Base-by-base conservation (phyloP, 2,329 filamentous ascomycete species). In the Pseudopyrenochaeta lycopersici region DNA sequence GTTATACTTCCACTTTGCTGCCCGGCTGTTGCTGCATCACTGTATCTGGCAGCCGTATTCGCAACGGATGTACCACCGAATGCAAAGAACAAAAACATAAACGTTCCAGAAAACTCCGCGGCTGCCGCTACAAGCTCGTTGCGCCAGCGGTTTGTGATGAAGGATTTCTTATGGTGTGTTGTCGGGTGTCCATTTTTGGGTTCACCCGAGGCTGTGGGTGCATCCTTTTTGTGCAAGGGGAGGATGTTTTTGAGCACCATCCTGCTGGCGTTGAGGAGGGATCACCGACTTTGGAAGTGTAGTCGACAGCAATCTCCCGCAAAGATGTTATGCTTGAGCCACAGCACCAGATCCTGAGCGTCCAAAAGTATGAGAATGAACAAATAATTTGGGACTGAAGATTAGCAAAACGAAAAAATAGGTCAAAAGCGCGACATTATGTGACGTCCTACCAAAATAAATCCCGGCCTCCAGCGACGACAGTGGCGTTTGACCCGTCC, bases 21-120 rank as follows among this genome's bases (percentile, higher is more conserved):
- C 5, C 68, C 62, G 23, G 67, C 63, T 1, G 63, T 66, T 1
- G 60, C 47, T 2, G 54, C 36, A 49, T 72, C 54, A 29, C 54
- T 62, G 36, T 46, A 58, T 4, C 53, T 27, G 2, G 71, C 70
- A 0, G 70, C 65, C 4, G 68, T 71, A 39, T 76, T 76, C 18
- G 75, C 74, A 5, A 76, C 73, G 31, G 71, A 68, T 0, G 74
- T 76, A 3, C 73, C 75, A 1, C 71, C 73, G 49, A 73, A 77
- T 0, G 75, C 74, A 35, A 77, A 76, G 66, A 76, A 77, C 3
- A 77, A 64, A 45, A 77, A 77, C 71, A 77, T 70, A 50, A 75
- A 76, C 1, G 76, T 77, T 2, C 76, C 76, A 2, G 71, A 68
- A 21, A 77, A 76, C 36, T 77, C 76, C 11, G 74, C 71, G 1